Percentiles rank a stretch among this genome's conserved stretches.
Conservation (phyloP, 768 basidiomycete species). For the Hemileccinum impolitum region DNA sequence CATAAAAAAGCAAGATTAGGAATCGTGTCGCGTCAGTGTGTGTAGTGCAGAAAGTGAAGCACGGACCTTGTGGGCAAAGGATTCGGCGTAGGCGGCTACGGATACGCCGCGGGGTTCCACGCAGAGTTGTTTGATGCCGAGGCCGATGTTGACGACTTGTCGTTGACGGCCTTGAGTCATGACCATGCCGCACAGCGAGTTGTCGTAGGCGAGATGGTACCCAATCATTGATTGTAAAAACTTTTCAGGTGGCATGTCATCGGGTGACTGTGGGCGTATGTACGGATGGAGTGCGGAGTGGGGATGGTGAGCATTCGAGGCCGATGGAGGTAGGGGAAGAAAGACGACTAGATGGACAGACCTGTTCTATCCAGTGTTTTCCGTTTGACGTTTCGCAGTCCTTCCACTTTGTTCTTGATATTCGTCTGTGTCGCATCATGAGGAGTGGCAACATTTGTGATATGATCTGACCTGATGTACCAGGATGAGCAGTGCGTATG, state of each 20-base stretch:
- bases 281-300: background rate
- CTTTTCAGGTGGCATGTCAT: conserved; percentile 61
- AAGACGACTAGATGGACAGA: conserved; percentile 26
- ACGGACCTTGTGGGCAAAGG: conserved; percentile 70
- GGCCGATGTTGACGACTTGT: conserved; percentile 77
- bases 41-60: background rate
- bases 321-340: background rate
- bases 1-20: too few relatives aligned
- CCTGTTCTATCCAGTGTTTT: conserved; percentile 84
- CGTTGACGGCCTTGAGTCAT: conserved; percentile 77
- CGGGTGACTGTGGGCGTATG: conserved; percentile 39
- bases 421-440: conserved; percentile 83
- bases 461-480: conserved; percentile 57
- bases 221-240: conserved; percentile 75
- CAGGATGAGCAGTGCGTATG: background rate
- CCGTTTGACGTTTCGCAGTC: conserved; percentile 58
- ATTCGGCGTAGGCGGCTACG: conserved; percentile 65
- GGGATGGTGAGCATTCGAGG: conserved; percentile 1
- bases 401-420: conserved; percentile 72
- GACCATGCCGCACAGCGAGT: conserved; percentile 76
- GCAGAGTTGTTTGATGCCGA: conserved; percentile 69
- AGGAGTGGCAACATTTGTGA: conserved; percentile 73
- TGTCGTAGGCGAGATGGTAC: conserved; percentile 67
- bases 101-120: conserved; percentile 60
- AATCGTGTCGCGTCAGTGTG: background rate